Evolutionary conservation across 257 asterid species (phyloP).

Genomic region (Nicotiana attenuata): DNA sequence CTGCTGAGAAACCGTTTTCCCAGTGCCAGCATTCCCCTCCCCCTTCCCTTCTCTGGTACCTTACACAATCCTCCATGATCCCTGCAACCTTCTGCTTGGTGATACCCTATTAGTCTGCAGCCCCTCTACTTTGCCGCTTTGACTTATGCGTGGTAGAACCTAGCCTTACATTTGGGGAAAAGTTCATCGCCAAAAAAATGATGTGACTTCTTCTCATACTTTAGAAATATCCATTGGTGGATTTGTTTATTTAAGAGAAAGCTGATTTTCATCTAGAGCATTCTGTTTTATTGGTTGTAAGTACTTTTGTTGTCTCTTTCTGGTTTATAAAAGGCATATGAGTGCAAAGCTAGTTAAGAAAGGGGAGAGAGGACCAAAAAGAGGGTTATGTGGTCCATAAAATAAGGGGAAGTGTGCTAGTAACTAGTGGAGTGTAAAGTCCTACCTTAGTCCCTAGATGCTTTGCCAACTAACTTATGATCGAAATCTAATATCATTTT

Average conservation of each 20-base stretch:
- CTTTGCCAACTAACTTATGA: neutral
- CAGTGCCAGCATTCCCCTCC: neutral
- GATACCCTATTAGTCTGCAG: too few relatives aligned
- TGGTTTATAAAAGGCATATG: neutral
- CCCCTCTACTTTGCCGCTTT: too few relatives aligned
- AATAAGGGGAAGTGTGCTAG: neutral
- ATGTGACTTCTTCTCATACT: neutral
- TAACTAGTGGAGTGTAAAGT: neutral
- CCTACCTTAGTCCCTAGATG: neutral
- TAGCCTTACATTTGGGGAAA: too few relatives aligned
- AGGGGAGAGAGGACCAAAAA: neutral
- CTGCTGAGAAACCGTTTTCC: neutral
- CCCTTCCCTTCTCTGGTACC: neutral
- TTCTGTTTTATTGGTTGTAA: neutral
- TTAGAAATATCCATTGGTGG: neutral
- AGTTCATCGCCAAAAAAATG: too few relatives aligned
- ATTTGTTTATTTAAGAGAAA: neutral
- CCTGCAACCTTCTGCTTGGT: too few relatives aligned
- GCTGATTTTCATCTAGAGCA: neutral
- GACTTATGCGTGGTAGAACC: too few relatives aligned
- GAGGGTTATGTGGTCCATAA: neutral
- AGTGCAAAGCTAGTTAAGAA: neutral
- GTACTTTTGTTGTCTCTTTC: neutral
- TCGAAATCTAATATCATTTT: neutral
- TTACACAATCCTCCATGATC: too few relatives aligned